Conservation (phyloP, 2,329 filamentous ascomycete genomes). For the Ceratocystis colombiana region DNA sequence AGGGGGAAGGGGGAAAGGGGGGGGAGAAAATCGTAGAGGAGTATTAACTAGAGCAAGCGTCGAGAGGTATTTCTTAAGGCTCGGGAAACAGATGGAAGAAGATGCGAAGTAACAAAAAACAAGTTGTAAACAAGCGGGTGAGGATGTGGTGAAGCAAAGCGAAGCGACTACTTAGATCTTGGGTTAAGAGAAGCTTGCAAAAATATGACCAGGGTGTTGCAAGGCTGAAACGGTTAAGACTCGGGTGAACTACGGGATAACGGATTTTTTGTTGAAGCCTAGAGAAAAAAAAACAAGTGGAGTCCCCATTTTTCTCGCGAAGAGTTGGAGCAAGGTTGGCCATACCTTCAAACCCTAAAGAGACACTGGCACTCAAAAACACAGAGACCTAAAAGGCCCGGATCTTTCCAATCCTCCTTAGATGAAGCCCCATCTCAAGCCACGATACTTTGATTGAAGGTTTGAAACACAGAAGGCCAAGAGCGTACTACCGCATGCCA, state of each 20-base stretch:
- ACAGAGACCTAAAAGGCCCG: neutral
- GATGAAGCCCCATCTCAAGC: neutral
- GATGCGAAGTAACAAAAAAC: slow-evolving; percentile 20
- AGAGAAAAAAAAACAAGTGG: neutral
- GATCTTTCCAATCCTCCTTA: neutral
- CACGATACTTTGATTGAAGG: slow-evolving; percentile 7
- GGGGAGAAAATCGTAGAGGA: slow-evolving; percentile 10
- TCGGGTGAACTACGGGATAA: neutral
- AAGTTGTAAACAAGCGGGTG: slow-evolving; percentile 13
- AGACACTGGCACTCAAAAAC: neutral
- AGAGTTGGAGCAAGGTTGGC: neutral
- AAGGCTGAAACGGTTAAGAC: slow-evolving; percentile 21
- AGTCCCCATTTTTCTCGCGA: neutral
- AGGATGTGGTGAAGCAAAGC: slow-evolving; percentile 17
- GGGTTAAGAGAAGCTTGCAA: slow-evolving; percentile 12
- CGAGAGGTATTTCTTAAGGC: slow-evolving; percentile 27
- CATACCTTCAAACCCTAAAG: neutral
- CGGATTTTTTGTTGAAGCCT: neutral
- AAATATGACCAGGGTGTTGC: slow-evolving; percentile 11
- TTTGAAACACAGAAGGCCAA: slow-evolving; percentile 8
- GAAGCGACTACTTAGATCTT: slow-evolving; percentile 15
- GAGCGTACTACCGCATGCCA: neutral
- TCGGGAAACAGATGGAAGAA: slow-evolving; percentile 18
- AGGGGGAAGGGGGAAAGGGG: neutral
- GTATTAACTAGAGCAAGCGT: slow-evolving; percentile 33